A percentile compares a stretch with the other conserved stretches of the same genome.
phyloP scores from a whole-genome alignment of 1,284 basidiomycete genomes.

The Ustilago esculenta region DNA sequence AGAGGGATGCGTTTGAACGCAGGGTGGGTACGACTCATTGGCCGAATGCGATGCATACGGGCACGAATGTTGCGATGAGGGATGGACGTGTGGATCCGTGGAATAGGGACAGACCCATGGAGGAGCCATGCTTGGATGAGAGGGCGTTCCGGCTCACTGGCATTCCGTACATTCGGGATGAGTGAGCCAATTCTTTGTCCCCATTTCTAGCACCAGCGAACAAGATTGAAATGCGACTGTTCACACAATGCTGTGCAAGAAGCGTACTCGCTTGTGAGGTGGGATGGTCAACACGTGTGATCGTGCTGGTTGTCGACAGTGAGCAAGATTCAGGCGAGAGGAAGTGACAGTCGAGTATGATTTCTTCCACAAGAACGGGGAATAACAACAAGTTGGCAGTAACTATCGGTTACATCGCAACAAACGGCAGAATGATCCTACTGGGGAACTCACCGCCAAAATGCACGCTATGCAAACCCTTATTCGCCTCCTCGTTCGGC shows the following conservation, averaged over 20 bases:
- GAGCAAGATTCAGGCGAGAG: no score
- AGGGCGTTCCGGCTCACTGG: conserved; percentile 13
- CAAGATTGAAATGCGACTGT: no score
- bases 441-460: conserved; percentile 9
- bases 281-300: no score
- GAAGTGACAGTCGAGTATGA: no score
- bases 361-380: no score
- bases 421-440: conserved; percentile 12
- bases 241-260: no score
- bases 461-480: conserved; percentile 8
- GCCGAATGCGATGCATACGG: conserved; percentile 14
- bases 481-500: conserved; percentile 13
- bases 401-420: no score
- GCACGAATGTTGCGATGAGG: conserved; percentile 9
- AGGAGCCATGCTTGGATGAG: conserved; percentile 20
- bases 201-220: no score
- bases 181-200: no score
- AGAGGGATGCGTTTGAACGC: conserved; percentile 34
- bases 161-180: conserved; percentile 34
- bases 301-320: no score
- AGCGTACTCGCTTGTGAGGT: no score
- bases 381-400: no score
- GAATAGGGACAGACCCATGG: conserved; percentile 17
- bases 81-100: conserved; percentile 11
- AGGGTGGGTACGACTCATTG: conserved; percentile 15